Conservation (phyloP, 1,284 basidiomycete genomes). For the Mycosarcoma maydis region DNA sequence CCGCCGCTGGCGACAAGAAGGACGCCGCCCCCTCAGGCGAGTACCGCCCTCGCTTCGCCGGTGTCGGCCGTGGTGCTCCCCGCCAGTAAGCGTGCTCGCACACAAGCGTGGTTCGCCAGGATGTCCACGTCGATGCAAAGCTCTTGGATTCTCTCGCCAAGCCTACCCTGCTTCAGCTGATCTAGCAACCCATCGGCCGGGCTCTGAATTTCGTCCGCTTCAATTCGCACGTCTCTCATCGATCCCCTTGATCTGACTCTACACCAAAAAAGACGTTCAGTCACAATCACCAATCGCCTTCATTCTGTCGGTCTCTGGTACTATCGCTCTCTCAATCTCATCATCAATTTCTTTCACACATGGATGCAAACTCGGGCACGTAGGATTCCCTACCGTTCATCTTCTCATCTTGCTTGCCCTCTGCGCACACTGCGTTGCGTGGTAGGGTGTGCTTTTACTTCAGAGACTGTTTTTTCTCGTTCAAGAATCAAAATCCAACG, state of each 20-base stretch:
- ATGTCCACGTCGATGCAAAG: not conserved
- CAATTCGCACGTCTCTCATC: too few species aligned
- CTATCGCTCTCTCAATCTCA: not conserved
- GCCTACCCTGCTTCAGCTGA: too few species aligned
- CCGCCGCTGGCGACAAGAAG: constrained; percentile 62
- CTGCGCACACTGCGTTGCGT: not conserved
- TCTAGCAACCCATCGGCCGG: not conserved
- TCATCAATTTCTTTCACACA: too few species aligned
- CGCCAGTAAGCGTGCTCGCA: constrained; percentile 51
- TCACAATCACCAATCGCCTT: not conserved
- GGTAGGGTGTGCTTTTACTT: too few species aligned
- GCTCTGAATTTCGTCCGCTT: too few species aligned
- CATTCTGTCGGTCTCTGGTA: constrained; percentile 13
- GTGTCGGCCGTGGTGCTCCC: constrained; percentile 63
- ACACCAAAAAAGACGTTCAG: constrained; percentile 39
- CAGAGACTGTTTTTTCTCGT: constrained; percentile 12
- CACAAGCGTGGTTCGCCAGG: not conserved
- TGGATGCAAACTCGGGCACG: constrained; percentile 41
- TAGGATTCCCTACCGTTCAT: constrained; percentile 17
- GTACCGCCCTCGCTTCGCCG: constrained; percentile 66
- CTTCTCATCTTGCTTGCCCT: not conserved
- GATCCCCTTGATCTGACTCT: too few species aligned
- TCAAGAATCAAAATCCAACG: constrained; percentile 26
- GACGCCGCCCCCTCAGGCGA: constrained; percentile 63
- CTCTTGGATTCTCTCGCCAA: not conserved